Conservation (phyloP, 106 monocot species). For the Dendrobium huoshanense region DNA sequence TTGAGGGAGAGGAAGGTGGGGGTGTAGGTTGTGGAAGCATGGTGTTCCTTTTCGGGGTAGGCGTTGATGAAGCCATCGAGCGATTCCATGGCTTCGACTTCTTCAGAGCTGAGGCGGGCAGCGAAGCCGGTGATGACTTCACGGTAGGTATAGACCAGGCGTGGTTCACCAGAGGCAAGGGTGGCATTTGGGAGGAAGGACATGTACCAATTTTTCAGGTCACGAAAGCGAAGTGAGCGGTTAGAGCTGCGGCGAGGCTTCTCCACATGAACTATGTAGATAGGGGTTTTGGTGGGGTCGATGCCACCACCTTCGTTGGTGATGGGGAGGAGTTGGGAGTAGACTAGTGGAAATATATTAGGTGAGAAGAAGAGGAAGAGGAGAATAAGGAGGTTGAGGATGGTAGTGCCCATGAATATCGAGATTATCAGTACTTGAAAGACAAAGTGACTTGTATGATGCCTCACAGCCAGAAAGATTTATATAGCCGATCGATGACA, state of each 20-base stretch:
- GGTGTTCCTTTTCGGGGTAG: conserved; percentile 10
- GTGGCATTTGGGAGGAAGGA: conserved; percentile 18
- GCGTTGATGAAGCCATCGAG: conserved; percentile 36
- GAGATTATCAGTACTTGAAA: no score
- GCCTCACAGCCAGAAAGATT: no score
- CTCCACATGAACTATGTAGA: conserved; percentile 16
- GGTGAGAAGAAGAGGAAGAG: not conserved
- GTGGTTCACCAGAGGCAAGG: not conserved
- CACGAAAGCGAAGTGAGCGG: not conserved
- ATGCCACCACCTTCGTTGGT: not conserved
- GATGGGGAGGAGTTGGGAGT: not conserved
- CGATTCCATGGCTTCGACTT: conserved; percentile 16
- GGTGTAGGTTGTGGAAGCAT: conserved; percentile 39
- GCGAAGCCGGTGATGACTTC: conserved; percentile 21
- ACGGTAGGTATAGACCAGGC: conserved; percentile 8
- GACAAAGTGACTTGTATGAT: no score
- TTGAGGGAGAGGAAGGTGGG: conserved; percentile 40
- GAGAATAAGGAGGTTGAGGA: not conserved
- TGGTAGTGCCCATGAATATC: not conserved
- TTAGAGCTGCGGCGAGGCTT: not conserved
- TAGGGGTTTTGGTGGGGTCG: not conserved
- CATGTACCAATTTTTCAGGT: conserved; percentile 5
- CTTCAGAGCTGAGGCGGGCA: conserved; percentile 22
- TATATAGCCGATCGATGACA: no score
- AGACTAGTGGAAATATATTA: not conserved